A percentile compares a stretch with the other conserved stretches of the same genome.
Conservation (phyloP, 306 rosid genomes). For the Quercus agrifolia region DNA sequence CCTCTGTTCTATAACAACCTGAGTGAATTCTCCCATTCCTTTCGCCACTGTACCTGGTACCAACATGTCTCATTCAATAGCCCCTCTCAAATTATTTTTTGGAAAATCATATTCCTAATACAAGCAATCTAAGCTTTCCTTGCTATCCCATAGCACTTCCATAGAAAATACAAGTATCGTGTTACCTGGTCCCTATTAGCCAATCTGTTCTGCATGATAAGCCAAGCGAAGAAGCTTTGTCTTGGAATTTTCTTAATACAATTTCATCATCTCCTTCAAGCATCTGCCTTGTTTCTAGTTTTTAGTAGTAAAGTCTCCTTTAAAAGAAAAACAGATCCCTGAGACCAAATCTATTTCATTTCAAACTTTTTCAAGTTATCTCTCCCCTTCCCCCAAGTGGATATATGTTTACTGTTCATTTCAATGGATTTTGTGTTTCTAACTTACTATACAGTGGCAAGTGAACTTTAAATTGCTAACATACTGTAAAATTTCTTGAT, state of each 20-base stretch:
- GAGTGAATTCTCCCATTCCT: background rate
- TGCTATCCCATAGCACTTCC: background rate
- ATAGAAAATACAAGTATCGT: background rate
- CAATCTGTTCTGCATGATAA: background rate
- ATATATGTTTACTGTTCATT: background rate
- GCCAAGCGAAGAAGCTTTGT: background rate
- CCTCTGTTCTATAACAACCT: background rate
- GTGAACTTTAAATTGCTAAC: constrained; percentile 23
- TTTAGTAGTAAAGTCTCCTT: background rate
- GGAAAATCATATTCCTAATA: background rate
- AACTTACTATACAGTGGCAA: background rate
- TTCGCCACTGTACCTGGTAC: background rate
- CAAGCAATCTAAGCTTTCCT: background rate
- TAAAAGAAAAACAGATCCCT: background rate
- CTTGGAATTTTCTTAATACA: background rate
- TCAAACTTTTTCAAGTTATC: background rate
- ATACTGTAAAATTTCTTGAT: constrained; percentile 4
- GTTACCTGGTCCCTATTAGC: background rate
- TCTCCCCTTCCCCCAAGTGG: background rate
- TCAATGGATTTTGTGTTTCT: background rate
- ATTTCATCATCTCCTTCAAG: background rate
- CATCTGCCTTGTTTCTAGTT: background rate
- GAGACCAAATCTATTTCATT: background rate
- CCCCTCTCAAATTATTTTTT: background rate
- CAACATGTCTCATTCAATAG: background rate